Conservation (phyloP, 164 flowering plant genomes). For the Aristolochia fimbriata region DNA sequence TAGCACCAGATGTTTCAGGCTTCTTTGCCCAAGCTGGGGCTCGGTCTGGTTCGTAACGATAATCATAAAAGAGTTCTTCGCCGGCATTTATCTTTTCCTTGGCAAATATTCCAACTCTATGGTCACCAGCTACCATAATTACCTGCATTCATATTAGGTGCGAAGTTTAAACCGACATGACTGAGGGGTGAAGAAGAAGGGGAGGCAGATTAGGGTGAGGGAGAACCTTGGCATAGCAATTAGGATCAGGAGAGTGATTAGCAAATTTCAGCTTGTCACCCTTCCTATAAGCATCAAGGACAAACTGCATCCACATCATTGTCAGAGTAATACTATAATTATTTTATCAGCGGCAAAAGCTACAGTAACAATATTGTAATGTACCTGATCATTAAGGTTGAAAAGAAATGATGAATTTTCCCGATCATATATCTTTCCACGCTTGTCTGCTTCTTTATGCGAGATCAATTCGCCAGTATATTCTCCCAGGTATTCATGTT, state of each 20-base stretch:
- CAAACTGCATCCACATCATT: constrained; percentile 46
- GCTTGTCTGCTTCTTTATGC: constrained; percentile 97
- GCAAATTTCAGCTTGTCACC: constrained; percentile 98
- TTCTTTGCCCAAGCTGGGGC: constrained; percentile 99
- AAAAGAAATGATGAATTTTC: constrained; percentile 97
- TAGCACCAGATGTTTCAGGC: constrained; percentile 73
- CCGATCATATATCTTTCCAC: constrained; percentile 98
- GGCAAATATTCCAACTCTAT: constrained; percentile 96
- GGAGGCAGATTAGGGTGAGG: constrained; percentile 6
- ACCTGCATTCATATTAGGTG: constrained; percentile 41
- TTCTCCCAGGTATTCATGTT: constrained; percentile 95
- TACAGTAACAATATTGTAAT: background rate
- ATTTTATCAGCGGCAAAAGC: background rate
- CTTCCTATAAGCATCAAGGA: constrained; percentile 93
- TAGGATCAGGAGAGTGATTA: constrained; percentile 96
- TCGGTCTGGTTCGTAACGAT: constrained; percentile 90
- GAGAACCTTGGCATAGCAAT: constrained; percentile 94
- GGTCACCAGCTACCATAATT: constrained; percentile 98
- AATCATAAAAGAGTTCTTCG: constrained; percentile 95
- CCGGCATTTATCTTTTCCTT: constrained; percentile 83
- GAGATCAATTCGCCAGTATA: constrained; percentile 97
- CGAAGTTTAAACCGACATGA: background rate
- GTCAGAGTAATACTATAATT: constrained; percentile 1
- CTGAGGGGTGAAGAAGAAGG: constrained; percentile 13
- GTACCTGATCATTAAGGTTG: constrained; percentile 92